Evolutionary conservation across 225 moss, liverwort and hornwort genomes (phyloP), one percentile per base, ranked within the genome.

Genomic region (Pseudisothecium myosuroides): DNA sequence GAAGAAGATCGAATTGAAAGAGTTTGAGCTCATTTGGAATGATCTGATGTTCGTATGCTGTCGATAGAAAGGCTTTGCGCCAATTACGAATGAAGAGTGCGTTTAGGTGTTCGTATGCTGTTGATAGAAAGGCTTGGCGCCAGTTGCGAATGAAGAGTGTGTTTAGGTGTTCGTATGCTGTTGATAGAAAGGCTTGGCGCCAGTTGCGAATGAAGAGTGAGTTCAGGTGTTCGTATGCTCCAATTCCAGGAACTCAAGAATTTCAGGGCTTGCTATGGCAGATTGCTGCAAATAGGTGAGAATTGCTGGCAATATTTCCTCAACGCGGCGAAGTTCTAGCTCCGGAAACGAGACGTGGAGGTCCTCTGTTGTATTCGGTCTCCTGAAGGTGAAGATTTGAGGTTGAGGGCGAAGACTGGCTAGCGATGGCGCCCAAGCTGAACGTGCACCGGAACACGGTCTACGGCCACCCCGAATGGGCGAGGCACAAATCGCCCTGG

Each of bases 381-480:
- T 82, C 36, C 36, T 36, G 1, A 5, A 82, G 32, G 32, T 45
- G 62, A 45, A 43, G 81, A 32, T 61, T 81, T 80, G 41, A 80
- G 59, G 59, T 81, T 41, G 60, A 31, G 20, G 77, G 81, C 12
- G 41, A 43, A 61, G 43, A 49, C 23, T 63, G 3, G 47, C 31
- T 64, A 13, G 37, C 28, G 50, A 77, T 77, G 84, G 49, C n/a
- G 6, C 26, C 13, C 37, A 89, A 77, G 89, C 12, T 31, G 11
- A n/a, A 66, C 31, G 75, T 85, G 93, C 91, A 85, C 76, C 86
- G 92, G 73, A 89, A 90, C 86, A 91, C 93, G 6, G 92, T 96
- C 61, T 97, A 95, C 83, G 86, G 76, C 31, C 89, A 93, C 9
- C 81, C 93, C 9, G 96, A 97, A 61, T 97, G 96, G 93, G 50